These are phyloP conservation scores for Maudiozyma bulderi DNA, from an alignment of 805 yeast genomes.

Conservation along the genomic window DNA sequence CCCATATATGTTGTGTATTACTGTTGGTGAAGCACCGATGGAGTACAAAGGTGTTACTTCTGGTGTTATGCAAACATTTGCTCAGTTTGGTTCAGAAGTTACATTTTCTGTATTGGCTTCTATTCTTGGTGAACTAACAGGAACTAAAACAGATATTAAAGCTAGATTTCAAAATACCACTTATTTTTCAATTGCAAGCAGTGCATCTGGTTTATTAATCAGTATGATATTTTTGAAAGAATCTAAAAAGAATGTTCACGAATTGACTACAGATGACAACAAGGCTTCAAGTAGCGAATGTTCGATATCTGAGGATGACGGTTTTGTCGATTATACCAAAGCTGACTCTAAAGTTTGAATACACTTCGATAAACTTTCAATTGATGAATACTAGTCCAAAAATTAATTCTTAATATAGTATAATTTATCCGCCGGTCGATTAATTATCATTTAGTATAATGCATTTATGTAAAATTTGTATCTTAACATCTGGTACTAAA, in stretches of 20 bases:
- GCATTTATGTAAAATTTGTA: too few species aligned
- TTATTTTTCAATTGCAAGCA: not conserved
- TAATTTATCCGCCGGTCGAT: too few species aligned
- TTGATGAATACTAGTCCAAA: too few species aligned
- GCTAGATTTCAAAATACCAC: not conserved
- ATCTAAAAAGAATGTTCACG: not conserved
- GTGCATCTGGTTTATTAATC: not conserved
- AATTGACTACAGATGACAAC: not conserved
- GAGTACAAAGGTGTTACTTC: not conserved
- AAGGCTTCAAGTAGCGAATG: not conserved
- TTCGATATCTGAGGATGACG: not conserved
- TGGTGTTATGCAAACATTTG: slow-evolving; percentile 1
- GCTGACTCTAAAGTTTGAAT: not conserved
- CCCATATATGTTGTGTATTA: not conserved
- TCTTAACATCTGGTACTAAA: too few species aligned
- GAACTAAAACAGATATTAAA: not conserved
- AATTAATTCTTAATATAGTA: too few species aligned
- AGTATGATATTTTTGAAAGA: not conserved
- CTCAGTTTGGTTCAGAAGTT: not conserved
- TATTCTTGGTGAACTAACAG: slow-evolving; percentile 1
- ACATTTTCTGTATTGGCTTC: slow-evolving; percentile 1
- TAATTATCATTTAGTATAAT: too few species aligned
- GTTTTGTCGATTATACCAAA: not conserved
- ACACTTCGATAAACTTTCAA: not conserved
- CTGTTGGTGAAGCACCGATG: not conserved